Evolutionary conservation across 495 filamentous ascomycete genomes (phyloP), one percentile per base, ranked within the genome.

Genomic region (Penicillium bialowiezense): DNA sequence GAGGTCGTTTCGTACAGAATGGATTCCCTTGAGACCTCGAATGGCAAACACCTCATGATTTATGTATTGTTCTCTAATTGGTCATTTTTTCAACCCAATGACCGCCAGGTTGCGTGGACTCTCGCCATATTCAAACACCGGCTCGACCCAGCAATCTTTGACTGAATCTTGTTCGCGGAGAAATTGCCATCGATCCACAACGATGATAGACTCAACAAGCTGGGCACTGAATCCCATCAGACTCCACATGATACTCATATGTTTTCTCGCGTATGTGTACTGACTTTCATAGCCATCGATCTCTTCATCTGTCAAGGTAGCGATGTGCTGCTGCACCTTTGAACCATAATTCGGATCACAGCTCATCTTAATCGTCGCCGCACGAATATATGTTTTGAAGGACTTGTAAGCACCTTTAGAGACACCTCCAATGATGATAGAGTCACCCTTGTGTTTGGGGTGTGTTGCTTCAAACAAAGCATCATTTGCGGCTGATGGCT

Each of bases 221-320:
- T 80, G 79, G 8, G 93, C 89, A 60, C 89, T 93, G 60, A 95
- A 96, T 2, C 92, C 90, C 92, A 97, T 97, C 59, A 98, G 68
- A 56, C 78, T 89, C 93, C 93, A 98, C 26, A 90, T 74, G 6
- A 91, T 76, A 64, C 86, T 90, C 15, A 98, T 74, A 56, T 96
- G 82, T 56, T 91, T 87, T 73, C 85, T 90, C 56, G 83, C 74
- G 13, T 73, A 69, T 21, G 53, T 57, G 65, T 83, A 95, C 41
- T 67, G 55, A 13, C 67, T 61, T 59, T 86, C 86, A 59, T 97
- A 97, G 38, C 46, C 64, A 10, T 74, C 68, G 44, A 96, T 84
- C 42, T 91, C 84, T 38, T 85, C 85, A 52, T 91, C 88, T 0
- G 81, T 84, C 48, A 95, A 69, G 23, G 67, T 63, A 6, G 60